Conservation (phyloP, 1,139 yeast genomes). For the Hansenula lynferdii region DNA sequence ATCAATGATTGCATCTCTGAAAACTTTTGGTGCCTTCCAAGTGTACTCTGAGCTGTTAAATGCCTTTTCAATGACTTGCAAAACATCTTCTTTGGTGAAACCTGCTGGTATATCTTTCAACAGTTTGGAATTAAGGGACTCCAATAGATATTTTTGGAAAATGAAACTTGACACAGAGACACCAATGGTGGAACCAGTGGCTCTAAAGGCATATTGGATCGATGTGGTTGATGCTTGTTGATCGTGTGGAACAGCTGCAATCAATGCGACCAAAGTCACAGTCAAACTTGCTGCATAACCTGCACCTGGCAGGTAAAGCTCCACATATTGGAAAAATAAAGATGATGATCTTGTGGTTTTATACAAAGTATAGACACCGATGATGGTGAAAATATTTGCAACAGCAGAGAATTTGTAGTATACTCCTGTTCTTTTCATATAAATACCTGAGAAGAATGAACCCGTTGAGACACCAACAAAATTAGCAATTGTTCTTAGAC, state of each 20-base stretch:
- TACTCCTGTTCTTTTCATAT: constrained; percentile 62
- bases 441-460: constrained; percentile 56
- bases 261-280: constrained; percentile 54
- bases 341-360: constrained; percentile 13
- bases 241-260: constrained; percentile 56
- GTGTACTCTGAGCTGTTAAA: constrained; percentile 53
- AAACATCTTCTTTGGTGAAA: constrained; percentile 30
- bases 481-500: constrained; percentile 53
- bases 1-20: constrained; percentile 39
- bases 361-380: constrained; percentile 37
- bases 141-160: constrained; percentile 39
- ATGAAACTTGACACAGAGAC: constrained; percentile 65
- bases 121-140: constrained; percentile 20
- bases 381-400: constrained; percentile 37
- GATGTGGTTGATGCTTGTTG: constrained; percentile 72
- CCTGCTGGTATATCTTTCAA: constrained; percentile 33
- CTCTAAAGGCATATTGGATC: constrained; percentile 70
- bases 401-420: constrained; percentile 45
- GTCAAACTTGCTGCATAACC: constrained; percentile 59
- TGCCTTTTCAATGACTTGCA: constrained; percentile 44
- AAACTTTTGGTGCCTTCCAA: constrained; percentile 42
- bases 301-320: constrained; percentile 40
- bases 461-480: constrained; percentile 62
- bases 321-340: constrained; percentile 17
- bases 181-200: constrained; percentile 70